These are phyloP conservation scores for Tricholoma sp. DNA, from an alignment of 768 basidiomycete species.

Conservation along the genomic window DNA sequence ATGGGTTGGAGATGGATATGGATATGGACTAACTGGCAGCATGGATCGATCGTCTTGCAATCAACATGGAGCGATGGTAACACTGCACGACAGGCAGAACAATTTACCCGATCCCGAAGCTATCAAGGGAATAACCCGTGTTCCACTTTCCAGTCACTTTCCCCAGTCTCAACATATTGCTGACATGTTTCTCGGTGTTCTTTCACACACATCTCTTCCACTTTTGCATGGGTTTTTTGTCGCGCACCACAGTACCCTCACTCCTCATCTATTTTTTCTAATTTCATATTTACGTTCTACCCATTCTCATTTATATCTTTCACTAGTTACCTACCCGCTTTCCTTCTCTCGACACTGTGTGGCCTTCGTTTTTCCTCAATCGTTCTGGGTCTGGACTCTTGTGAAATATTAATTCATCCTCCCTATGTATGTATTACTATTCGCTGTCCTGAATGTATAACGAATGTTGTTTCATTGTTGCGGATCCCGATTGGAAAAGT, in stretches of 20 bases:
- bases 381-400: conserved; percentile 9
- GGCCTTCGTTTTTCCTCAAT: conserved; percentile 2
- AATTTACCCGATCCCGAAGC: background rate
- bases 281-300: background rate
- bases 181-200: conserved; percentile 5
- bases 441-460: conserved; percentile 4
- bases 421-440: conserved; percentile 25
- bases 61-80: background rate
- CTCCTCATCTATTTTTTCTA: background rate
- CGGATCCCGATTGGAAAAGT: background rate
- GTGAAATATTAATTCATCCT: conserved; percentile 11
- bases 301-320: background rate
- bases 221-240: conserved; percentile 6
- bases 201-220: background rate
- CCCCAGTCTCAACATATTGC: conserved; percentile 1
- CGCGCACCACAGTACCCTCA: background rate
- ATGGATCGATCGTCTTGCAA: background rate
- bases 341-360: background rate
- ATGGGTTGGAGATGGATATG: conserved; percentile 72
- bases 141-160: background rate
- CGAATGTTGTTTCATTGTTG: background rate
- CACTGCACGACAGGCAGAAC: background rate
- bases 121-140: conserved; percentile 3
- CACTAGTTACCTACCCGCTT: background rate
- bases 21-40: conserved; percentile 46